These are phyloP conservation scores for Saccharum officinarum DNA, from an alignment of 176 grass and related monocot genomes.

Conservation along the genomic window DNA sequence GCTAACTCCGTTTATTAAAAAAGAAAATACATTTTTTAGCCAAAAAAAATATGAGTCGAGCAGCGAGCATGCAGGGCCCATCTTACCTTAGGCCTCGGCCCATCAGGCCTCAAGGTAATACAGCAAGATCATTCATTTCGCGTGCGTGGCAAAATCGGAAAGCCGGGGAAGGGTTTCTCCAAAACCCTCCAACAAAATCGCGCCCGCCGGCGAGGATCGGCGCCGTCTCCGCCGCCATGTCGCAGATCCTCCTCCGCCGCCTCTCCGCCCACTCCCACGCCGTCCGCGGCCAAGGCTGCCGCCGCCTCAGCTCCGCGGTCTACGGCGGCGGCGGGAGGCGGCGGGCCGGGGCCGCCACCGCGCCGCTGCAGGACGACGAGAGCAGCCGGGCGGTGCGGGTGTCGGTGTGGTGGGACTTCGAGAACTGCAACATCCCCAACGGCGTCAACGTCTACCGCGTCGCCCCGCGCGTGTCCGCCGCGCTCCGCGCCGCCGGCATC, in stretches of 20 bases:
- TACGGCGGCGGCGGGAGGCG: constrained; percentile 24
- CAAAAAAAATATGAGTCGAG: too few relatives aligned
- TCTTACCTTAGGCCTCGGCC: not conserved
- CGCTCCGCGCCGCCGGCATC: constrained; percentile 72
- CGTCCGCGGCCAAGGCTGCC: not conserved
- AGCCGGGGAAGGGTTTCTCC: not conserved
- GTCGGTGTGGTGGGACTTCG: constrained; percentile 97
- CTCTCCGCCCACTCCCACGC: not conserved
- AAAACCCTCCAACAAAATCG: constrained; percentile 33
- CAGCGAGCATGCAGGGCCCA: too few relatives aligned
- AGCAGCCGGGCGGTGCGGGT: constrained; percentile 64
- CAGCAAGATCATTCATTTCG: constrained; percentile 5
- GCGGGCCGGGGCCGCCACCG: not conserved
- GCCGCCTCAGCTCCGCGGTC: constrained; percentile 34
- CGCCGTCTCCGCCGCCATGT: constrained; percentile 39
- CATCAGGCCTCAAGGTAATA: too few relatives aligned
- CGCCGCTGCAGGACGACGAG: not conserved
- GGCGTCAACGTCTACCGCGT: constrained; percentile 62
- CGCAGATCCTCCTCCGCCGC: constrained; percentile 34
- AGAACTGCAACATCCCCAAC: constrained; percentile 74
- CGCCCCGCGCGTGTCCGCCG: constrained; percentile 55
- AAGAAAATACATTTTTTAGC: too few relatives aligned
- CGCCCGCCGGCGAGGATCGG: constrained; percentile 7
- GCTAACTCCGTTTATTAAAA: too few relatives aligned
- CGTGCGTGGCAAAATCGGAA: constrained; percentile 5